Conservation (phyloP, 257 asterid genomes). For the Solanum arcanum region DNA sequence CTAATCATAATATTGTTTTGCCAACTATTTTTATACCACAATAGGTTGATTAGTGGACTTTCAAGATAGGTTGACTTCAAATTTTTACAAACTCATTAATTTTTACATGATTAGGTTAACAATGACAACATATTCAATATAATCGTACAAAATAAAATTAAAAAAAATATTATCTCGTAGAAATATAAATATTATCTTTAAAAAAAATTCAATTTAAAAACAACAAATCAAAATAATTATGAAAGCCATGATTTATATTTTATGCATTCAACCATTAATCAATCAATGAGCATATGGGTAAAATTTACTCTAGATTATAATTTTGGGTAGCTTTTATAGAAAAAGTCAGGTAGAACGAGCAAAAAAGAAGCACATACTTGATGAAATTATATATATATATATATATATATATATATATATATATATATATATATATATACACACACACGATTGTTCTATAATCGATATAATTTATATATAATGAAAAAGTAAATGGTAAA, state of each 20-base stretch:
- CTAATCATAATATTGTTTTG: neutral
- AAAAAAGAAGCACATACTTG: neutral
- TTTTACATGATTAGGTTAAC: neutral
- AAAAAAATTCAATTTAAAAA: rapidly evolving
- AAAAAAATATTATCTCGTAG: too few relatives aligned
- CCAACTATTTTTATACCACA: neutral
- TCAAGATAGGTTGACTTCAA: neutral
- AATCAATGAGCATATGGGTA: neutral
- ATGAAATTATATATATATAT: neutral
- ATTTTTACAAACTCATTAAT: neutral
- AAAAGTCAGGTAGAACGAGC: neutral
- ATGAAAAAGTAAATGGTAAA: too few relatives aligned
- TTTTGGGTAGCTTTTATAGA: neutral
- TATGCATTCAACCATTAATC: neutral
- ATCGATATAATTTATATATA: too few relatives aligned
- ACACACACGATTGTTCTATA: too few relatives aligned
- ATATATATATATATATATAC: too few relatives aligned
- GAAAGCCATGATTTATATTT: neutral
- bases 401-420: too few relatives aligned
- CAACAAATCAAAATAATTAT: too few relatives aligned
- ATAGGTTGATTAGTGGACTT: neutral
- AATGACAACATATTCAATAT: neutral
- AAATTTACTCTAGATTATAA: neutral
- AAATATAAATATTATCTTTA: too few relatives aligned
- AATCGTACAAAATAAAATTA: too few relatives aligned